Evolutionary conservation across 805 yeast species (phyloP).

Genomic region (Kodamaea lidongshanica): DNA sequence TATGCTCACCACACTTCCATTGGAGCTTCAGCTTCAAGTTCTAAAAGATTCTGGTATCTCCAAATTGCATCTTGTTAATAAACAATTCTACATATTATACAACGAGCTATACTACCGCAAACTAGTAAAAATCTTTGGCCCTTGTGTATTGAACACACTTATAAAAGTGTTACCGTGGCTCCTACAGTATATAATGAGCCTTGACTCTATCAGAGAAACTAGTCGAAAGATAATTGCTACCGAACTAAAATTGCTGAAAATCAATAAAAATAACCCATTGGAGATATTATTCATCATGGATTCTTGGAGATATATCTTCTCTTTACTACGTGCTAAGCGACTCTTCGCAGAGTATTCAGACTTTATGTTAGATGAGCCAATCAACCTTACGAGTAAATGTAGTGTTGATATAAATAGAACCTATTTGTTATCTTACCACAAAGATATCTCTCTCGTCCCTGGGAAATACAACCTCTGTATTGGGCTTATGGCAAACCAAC

Average conservation of each 20-base stretch:
- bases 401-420: conserved; percentile 46
- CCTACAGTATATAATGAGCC: conserved; percentile 30
- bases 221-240: conserved; percentile 23
- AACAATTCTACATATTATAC: conserved; percentile 44
- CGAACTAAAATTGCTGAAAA: conserved; percentile 23
- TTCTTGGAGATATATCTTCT: conserved; percentile 51
- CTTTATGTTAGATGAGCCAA: conserved; percentile 44
- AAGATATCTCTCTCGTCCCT: conserved; percentile 41
- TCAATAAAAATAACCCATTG: conserved; percentile 13
- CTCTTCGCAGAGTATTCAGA: conserved; percentile 44
- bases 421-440: conserved; percentile 42
- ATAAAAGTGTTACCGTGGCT: conserved; percentile 35
- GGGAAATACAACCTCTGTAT: conserved; percentile 47
- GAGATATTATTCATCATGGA: conserved; percentile 36
- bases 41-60: conserved; percentile 12
- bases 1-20: too few relatives aligned
- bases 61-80: conserved; percentile 27
- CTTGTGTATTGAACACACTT: conserved; percentile 24
- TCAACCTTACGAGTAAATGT: conserved; percentile 37
- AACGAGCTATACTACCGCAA: conserved; percentile 43
- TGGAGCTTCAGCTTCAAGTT: conserved; percentile 1
- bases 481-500: conserved; percentile 48
- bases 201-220: conserved; percentile 28
- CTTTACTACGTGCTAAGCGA: conserved; percentile 46
- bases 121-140: conserved; percentile 33